These are phyloP conservation scores for Neonectria magnoliae DNA, from an alignment of 2,329 filamentous ascomycete genomes.

Conservation along the genomic window DNA sequence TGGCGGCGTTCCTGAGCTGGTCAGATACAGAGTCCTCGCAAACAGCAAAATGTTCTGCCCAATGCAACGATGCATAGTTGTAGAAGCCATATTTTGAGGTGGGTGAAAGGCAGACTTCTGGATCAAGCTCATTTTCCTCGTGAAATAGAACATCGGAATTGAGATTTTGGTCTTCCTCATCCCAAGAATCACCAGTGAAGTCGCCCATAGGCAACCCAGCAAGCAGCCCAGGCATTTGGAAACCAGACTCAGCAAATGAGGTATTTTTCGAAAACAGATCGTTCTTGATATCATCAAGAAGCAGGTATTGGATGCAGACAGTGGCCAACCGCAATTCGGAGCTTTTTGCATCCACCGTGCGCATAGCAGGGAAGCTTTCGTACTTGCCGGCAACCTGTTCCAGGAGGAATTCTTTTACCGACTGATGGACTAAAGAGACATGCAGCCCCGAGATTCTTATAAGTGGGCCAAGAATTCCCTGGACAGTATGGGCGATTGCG, in stretches of 20 bases:
- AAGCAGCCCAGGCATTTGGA: not conserved
- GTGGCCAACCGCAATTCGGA: slow-evolving; percentile 29
- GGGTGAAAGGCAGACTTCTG: slow-evolving; percentile 39
- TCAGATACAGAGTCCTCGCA: slow-evolving; percentile 33
- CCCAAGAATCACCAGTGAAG: slow-evolving; percentile 5
- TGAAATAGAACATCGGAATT: slow-evolving; percentile 39
- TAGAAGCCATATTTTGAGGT: slow-evolving; percentile 44
- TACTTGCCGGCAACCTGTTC: not conserved
- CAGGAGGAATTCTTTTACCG: slow-evolving; percentile 49
- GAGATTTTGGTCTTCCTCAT: slow-evolving; percentile 20
- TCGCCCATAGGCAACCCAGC: not conserved
- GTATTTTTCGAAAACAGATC: slow-evolving; percentile 26
- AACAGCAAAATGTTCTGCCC: slow-evolving; percentile 47
- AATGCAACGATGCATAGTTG: slow-evolving; percentile 50
- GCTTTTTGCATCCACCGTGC: slow-evolving; percentile 18
- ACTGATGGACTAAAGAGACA: slow-evolving; percentile 50
- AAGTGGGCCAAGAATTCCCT: slow-evolving; percentile 46
- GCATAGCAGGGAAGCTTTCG: slow-evolving; percentile 12
- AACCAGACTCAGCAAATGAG: not conserved
- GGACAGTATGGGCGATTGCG: slow-evolving; percentile 44
- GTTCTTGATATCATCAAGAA: slow-evolving; percentile 46
- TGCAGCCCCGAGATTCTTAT: slow-evolving; percentile 44
- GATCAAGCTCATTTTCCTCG: slow-evolving; percentile 35
- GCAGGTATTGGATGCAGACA: slow-evolving; percentile 42
- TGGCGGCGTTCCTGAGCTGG: slow-evolving; percentile 30